phyloP scores from a whole-genome alignment of 345 rosid species.

The Kandelia obovata region DNA sequence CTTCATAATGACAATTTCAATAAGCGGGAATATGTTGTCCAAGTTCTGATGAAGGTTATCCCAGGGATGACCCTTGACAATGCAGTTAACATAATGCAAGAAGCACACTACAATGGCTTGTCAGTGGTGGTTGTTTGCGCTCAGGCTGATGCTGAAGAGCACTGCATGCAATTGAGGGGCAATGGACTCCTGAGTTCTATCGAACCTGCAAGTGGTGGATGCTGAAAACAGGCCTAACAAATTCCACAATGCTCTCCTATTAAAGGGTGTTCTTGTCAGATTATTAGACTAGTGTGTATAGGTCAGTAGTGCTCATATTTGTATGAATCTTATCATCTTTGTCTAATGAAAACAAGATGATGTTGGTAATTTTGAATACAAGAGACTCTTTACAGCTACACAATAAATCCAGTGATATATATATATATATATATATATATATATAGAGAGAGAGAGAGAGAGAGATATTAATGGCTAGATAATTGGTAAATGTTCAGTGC shows the following conservation, averaged over 20 bases:
- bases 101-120: slow-evolving; percentile 84
- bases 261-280: slow-evolving; percentile 13
- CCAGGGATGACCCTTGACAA: slow-evolving; percentile 93
- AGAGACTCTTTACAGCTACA: background rate
- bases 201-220: slow-evolving; percentile 89
- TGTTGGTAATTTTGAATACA: slow-evolving; percentile 31
- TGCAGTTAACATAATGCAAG: slow-evolving; percentile 96
- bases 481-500: no score
- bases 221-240: slow-evolving; percentile 35
- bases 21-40: slow-evolving; percentile 88
- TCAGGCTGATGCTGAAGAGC: slow-evolving; percentile 93
- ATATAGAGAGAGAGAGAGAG: no score
- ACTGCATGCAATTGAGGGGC: slow-evolving; percentile 92
- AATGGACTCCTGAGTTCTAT: slow-evolving; percentile 91
- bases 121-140: slow-evolving; percentile 86
- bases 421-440: no score
- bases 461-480: no score
- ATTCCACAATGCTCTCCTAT: background rate
- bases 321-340: slow-evolving; percentile 18
- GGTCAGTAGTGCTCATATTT: slow-evolving; percentile 13
- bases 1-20: slow-evolving; percentile 91
- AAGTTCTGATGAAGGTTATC: slow-evolving; percentile 93
- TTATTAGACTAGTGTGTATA: slow-evolving; percentile 36
- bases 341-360: slow-evolving; percentile 18
- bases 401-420: no score